Base-by-base conservation (phyloP, 1,139 yeast genomes). In the Debaryomyces fabryi region DNA sequence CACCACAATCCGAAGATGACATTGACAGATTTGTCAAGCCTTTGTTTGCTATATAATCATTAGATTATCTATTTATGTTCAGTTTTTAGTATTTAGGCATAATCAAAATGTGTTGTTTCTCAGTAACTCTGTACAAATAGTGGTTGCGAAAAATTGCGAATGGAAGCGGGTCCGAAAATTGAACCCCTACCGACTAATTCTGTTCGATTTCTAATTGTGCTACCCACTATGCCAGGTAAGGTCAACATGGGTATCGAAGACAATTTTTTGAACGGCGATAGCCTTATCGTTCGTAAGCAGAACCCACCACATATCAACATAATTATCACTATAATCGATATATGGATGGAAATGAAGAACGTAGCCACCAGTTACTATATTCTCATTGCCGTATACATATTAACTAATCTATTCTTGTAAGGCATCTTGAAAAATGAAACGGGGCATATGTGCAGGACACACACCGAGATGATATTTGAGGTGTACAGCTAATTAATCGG, bases 381-480 rank as follows among this genome's bases (percentile, higher is more conserved):
- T n/a, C n/a, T n/a, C n/a, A n/a, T n/a, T n/a, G n/a, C 35, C 12
- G n/a, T 32, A 10, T 8, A 8, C 16, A 6, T 7, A 13, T 16
- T 7, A 16, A 8, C 10, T 16, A 15, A 9, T n/a, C 18, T 30
- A 9, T 15, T n/a, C 3, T 9, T 15, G n/a, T 16, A 32, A 10
- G 21, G n/a, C 20, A 32, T 15, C 35, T 15, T 32, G 18, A 8
- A 30, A 29, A 29, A 20, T 20, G 10, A 4, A 15, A 32, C 25
- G 15, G 6, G 3, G 38, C 6, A 23, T 25, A 36, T 44, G 20
- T 44, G 42, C 46, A 44, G 46, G 35, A 24, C 34, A 25, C 18
- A 6, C 15, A 5, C 16, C 27, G 27, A 38, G 16, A 18, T 39
- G 25, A 39, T 27, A 24, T 24, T 27, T 30, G 33, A 13, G 43